phyloP scores from a whole-genome alignment of 2,329 filamentous ascomycete species.

The Paraconiothyrium sp. region DNA sequence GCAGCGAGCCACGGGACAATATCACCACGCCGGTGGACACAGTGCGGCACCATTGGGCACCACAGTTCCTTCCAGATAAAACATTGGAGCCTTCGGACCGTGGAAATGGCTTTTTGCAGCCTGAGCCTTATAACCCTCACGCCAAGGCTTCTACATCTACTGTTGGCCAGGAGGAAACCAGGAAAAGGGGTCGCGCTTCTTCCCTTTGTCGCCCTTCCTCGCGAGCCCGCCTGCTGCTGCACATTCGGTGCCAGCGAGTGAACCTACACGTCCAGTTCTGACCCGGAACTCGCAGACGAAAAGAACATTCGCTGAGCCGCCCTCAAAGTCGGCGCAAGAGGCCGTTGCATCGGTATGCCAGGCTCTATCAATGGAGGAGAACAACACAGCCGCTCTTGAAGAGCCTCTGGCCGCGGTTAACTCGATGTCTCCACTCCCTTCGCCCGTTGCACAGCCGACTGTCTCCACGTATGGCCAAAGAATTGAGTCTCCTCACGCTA shows the following conservation, averaged over 20 bases:
- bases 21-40: constrained; percentile 15
- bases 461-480: neutral
- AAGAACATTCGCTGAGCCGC: constrained; percentile 2
- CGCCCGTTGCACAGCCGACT: constrained; percentile 11
- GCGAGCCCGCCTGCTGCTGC: constrained; percentile 14
- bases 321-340: constrained; percentile 21
- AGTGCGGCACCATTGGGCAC: constrained; percentile 35
- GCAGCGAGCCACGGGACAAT: neutral
- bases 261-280: neutral
- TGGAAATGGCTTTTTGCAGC: constrained; percentile 12
- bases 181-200: constrained; percentile 26
- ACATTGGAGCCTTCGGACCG: neutral
- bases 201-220: constrained; percentile 31
- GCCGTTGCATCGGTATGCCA: constrained; percentile 19
- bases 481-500: constrained; percentile 1
- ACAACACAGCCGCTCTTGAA: neutral
- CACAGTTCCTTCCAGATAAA: constrained; percentile 31
- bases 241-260: constrained; percentile 8
- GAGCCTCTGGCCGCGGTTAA: neutral
- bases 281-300: neutral
- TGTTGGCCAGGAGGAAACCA: constrained; percentile 11
- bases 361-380: constrained; percentile 15
- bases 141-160: neutral
- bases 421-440: constrained; percentile 4
- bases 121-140: constrained; percentile 8